Base-by-base conservation (phyloP, 305 asterid genomes). In the Caryopteris hybrid region DNA sequence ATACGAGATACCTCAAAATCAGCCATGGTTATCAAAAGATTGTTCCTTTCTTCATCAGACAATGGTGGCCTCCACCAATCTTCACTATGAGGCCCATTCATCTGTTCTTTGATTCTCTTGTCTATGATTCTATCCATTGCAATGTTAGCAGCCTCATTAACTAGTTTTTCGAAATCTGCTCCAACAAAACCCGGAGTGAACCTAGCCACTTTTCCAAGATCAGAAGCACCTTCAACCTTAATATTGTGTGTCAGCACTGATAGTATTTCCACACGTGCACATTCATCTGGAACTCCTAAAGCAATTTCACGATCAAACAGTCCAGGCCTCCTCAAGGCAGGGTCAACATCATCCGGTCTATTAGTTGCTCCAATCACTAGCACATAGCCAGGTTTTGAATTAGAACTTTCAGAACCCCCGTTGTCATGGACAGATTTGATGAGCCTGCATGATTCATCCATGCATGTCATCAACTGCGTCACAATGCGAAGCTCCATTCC, bases 351-450 rank as follows among this genome's bases (percentile, higher is more conserved):
- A 64, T 93, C 96, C 60, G 97, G 96, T 77, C 97, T 84, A 70
- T 93, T 93, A 29, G 99, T 93, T 45, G 97, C 97, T 72, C 88
- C 99, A 79, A 93, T 88, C 34, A 93, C 98, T 45, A 93, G 84
- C 31, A 93, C 91, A 83, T 85, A 75, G 31, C 96, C 90, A 33
- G 89, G 78, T 55, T 39, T 64, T 51, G 63, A 1, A 66, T 71
- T 76, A 65, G 87, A 74, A 56, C 52, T 76, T 53, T 71, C 87
- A n/a, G 76, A 60, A 21, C 61, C 60, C 18, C 41, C 64, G 68
- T 72, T 73, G 2, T 75, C 78, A 27, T 45, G 78, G 6, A 36
- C 51, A 12, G 89, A 79, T 76, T 82, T 74, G 63, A 50, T 73
- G 27, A 64, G 76, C 64, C 73, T 77, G 68, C 80, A 76, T 59